phyloP scores from a whole-genome alignment of 1,284 basidiomycete species.

The Neonothopanus nambi region DNA sequence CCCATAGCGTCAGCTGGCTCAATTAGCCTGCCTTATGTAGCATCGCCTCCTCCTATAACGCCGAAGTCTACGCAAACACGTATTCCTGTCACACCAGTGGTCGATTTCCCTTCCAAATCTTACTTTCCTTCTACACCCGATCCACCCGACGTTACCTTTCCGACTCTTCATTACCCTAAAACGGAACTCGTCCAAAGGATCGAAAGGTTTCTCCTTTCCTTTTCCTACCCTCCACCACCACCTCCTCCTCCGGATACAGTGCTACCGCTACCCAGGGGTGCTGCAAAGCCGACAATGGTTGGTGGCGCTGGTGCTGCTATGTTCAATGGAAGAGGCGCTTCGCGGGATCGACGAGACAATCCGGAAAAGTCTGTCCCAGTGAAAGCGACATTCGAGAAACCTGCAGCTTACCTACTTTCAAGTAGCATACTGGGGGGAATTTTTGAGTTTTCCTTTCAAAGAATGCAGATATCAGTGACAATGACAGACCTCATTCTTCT shows the following conservation, averaged over 20 bases:
- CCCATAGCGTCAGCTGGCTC: too few species aligned
- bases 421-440: neutral
- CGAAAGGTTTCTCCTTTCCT: conserved; percentile 1
- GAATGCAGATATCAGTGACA: neutral
- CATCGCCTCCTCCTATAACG: neutral
- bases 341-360: neutral
- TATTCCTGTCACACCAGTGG: neutral
- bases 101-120: neutral
- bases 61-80: neutral
- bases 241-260: neutral
- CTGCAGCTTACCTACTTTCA: neutral
- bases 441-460: neutral
- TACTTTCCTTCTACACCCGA: neutral
- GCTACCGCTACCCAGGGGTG: conserved; percentile 5
- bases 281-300: conserved; percentile 4
- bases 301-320: neutral
- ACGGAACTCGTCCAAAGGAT: neutral
- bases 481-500: conserved; percentile 1
- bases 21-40: too few species aligned
- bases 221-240: neutral
- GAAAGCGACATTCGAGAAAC: neutral
- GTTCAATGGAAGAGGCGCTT: neutral
- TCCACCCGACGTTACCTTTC: neutral
- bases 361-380: too few species aligned
- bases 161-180: neutral